phyloP scores from a whole-genome alignment of 2,329 filamentous ascomycete genomes.

The Lomentospora prolificans region DNA sequence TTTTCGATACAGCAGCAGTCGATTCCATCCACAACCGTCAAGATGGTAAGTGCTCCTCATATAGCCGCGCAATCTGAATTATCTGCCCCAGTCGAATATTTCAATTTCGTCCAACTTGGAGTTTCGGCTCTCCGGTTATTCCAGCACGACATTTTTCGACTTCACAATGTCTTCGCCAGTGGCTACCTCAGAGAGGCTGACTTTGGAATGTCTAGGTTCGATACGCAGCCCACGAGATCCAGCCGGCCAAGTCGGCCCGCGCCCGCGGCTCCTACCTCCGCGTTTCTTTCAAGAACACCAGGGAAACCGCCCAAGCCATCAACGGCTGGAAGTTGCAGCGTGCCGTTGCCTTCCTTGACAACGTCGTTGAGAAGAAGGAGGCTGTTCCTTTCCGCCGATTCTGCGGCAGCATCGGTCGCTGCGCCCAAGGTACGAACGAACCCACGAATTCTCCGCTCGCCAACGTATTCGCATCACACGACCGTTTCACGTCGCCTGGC shows the following conservation, averaged over 20 bases:
- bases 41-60: slow-evolving; percentile 42
- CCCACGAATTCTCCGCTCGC: background rate
- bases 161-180: background rate
- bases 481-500: background rate
- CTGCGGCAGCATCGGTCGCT: slow-evolving; percentile 88
- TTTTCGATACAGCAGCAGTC: slow-evolving; percentile 32
- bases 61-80: background rate
- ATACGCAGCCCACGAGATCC: slow-evolving; percentile 88
- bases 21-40: slow-evolving; percentile 45
- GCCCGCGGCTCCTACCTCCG: slow-evolving; percentile 97
- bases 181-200: background rate
- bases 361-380: slow-evolving; percentile 95
- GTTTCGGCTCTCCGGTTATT: background rate
- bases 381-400: slow-evolving; percentile 97
- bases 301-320: slow-evolving; percentile 98
- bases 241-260: slow-evolving; percentile 87
- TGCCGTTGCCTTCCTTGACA: slow-evolving; percentile 93
- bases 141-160: background rate
- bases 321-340: slow-evolving; percentile 98
- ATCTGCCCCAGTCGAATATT: background rate
- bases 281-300: slow-evolving; percentile 99
- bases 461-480: background rate
- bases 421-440: slow-evolving; percentile 80
- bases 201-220: slow-evolving; percentile 57
- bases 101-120: background rate